Conservation (phyloP, 768 basidiomycete genomes). For the Leccinum broughii region DNA sequence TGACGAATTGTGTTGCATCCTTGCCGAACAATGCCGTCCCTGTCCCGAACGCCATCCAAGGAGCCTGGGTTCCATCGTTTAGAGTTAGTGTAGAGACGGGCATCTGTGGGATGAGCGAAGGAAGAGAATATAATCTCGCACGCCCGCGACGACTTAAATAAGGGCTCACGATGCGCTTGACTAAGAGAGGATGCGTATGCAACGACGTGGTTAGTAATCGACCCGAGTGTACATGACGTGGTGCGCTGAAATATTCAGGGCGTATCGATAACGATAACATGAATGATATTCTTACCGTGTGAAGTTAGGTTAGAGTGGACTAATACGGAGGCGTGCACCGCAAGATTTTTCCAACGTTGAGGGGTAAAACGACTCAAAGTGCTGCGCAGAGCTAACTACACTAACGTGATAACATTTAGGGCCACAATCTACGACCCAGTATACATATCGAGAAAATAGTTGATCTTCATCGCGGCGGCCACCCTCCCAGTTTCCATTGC, state of each 20-base stretch:
- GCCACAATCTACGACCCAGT: no score
- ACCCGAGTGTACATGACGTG: not conserved
- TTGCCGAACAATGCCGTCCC: conserved; percentile 53
- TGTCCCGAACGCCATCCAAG: conserved; percentile 63
- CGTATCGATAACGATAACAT: not conserved
- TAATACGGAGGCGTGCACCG: no score
- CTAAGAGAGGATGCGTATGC: conserved; percentile 2
- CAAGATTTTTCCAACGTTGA: no score
- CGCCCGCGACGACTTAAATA: conserved; percentile 10
- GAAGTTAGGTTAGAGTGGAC: no score
- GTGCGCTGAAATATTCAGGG: no score
- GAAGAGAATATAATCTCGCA: not conserved
- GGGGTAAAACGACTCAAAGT: no score
- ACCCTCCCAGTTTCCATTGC: not conserved
- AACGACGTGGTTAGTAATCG: not conserved
- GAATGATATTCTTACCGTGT: conserved; percentile 1
- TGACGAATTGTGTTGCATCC: conserved; percentile 43
- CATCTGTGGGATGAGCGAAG: conserved; percentile 19
- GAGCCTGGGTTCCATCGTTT: conserved; percentile 54
- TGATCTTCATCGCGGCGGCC: not conserved
- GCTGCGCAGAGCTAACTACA: no score
- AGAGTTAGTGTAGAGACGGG: conserved; percentile 40
- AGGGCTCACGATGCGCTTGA: conserved; percentile 5
- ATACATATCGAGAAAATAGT: not conserved
- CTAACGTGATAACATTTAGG: no score